These are phyloP conservation scores for Ceriops zippeliana DNA, from an alignment of 345 rosid genomes.

Conservation along the genomic window DNA sequence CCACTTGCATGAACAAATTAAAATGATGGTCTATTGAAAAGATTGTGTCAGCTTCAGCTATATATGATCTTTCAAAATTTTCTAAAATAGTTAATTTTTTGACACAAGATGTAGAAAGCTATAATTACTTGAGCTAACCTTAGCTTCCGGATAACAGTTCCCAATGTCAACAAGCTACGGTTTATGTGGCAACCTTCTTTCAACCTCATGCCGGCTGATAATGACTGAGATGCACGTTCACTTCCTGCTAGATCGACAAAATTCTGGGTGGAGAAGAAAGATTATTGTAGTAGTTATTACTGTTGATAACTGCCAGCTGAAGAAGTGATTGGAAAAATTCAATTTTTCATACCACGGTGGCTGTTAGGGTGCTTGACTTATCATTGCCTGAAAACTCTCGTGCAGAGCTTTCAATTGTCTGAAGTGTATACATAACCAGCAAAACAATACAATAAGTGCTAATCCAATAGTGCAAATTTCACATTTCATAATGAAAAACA, in stretches of 20 bases:
- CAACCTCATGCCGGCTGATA: conserved; percentile 81
- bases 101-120: neutral
- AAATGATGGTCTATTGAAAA: neutral
- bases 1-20: neutral
- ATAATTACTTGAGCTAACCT: conserved; percentile 47
- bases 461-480: neutral
- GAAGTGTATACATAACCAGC: conserved; percentile 18
- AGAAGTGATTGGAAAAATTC: conserved; percentile 7
- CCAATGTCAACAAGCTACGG: conserved; percentile 84
- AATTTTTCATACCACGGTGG: conserved; percentile 62
- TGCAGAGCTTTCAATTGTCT: conserved; percentile 83
- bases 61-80: neutral
- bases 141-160: conserved; percentile 91
- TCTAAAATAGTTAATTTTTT: neutral
- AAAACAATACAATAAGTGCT: conserved; percentile 3
- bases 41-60: neutral
- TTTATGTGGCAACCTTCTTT: conserved; percentile 97
- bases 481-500: conserved; percentile 16
- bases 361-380: conserved; percentile 69
- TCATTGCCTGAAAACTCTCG: conserved; percentile 56
- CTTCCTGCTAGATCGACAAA: conserved; percentile 96
- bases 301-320: neutral
- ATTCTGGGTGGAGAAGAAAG: conserved; percentile 45
- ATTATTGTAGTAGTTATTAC: conserved; percentile 1
- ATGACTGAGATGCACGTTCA: conserved; percentile 92